A percentile compares a stretch with the other conserved stretches of the same genome.
Evolutionary conservation across 1,284 basidiomycete genomes (phyloP).

Genomic region (Apiotrichum domesticum): DNA sequence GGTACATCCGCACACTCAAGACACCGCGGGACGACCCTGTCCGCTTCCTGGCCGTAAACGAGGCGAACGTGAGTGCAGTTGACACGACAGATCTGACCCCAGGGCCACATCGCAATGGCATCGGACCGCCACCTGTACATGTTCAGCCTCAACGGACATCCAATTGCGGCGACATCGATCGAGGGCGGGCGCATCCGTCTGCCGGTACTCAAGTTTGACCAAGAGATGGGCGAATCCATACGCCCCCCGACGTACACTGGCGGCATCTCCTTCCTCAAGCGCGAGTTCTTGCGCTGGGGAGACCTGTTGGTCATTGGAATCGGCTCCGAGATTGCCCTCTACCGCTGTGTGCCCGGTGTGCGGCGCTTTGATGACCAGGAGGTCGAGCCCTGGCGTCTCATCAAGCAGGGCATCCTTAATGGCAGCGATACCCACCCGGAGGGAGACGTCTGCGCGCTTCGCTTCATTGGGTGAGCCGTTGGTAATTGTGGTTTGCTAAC

Average conservation of each 20-base stretch:
- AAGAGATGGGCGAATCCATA: conserved; percentile 5
- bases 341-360: conserved; percentile 22
- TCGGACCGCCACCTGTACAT: conserved; percentile 36
- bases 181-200: conserved; percentile 14
- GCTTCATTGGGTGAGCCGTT: conserved; percentile 40
- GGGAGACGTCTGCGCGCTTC: conserved; percentile 26
- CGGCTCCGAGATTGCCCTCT: conserved; percentile 25
- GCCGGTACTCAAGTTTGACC: background rate
- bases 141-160: conserved; percentile 46
- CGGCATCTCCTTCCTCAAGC: conserved; percentile 40
- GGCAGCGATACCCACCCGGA: conserved; percentile 29
- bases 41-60: conserved; percentile 69
- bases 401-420: conserved; percentile 32
- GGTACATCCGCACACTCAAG: conserved; percentile 69
- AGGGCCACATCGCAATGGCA: conserved; percentile 44
- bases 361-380: conserved; percentile 25
- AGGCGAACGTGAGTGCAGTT: conserved; percentile 63
- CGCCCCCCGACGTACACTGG: conserved; percentile 28
- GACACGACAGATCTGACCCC: background rate
- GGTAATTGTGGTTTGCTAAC: background rate
- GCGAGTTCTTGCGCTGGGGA: conserved; percentile 41
- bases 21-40: conserved; percentile 57
- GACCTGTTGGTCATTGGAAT: conserved; percentile 40
- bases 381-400: conserved; percentile 38
- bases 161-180: conserved; percentile 34